Base-by-base conservation (phyloP, 768 basidiomycete species). In the Coprinopsis cinerea region DNA sequence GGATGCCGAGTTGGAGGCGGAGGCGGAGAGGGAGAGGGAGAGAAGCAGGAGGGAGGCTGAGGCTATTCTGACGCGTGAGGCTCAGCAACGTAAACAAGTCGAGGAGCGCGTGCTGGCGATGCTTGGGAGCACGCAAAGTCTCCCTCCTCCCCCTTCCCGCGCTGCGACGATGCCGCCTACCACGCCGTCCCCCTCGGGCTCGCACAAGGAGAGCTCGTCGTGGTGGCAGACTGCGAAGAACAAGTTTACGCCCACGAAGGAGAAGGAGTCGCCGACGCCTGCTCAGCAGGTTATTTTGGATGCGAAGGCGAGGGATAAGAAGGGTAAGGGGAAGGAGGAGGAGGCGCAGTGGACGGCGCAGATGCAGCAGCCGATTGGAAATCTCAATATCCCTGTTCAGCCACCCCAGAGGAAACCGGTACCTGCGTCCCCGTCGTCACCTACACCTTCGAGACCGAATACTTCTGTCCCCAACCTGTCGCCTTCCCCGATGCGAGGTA, bases 251-350 rank as follows among this genome's bases (percentile, higher is more conserved):
- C 87, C 89, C 2, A 84, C 84, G 11, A 92, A 90, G 57, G 82
- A 82, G 10, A 78, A 77, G 58, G 80, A 86, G 13, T 40, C 50
- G 11, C 62, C 67, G 15, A 78, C 90, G 0, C 88, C 89, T 7
- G 89, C 90, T 0, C 89, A 92, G 58, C 88, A 89, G 56, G 74
- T 92, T 47, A 82, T 91, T 42, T 74, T 77, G 49, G 88, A 92
- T 6, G 71, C 85, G 15, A 88, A 90, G 59, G 69, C 77, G 17
- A 74, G 78, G 57, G 76, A 77, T 23, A 83, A 85, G 48, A 76
- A 77, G 50, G 59, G 62, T 37, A 75, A 73, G 61, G 70, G 67
- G 40, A 74, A 64, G 63, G 23, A 43, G 13, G 42, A 43, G 20
- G 23, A 43, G 11, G 13, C 10, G 23, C 69, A 44, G 57, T 73